phyloP scores from a whole-genome alignment of 2,329 filamentous ascomycete species.

The Colletotrichum ledebouriae region DNA sequence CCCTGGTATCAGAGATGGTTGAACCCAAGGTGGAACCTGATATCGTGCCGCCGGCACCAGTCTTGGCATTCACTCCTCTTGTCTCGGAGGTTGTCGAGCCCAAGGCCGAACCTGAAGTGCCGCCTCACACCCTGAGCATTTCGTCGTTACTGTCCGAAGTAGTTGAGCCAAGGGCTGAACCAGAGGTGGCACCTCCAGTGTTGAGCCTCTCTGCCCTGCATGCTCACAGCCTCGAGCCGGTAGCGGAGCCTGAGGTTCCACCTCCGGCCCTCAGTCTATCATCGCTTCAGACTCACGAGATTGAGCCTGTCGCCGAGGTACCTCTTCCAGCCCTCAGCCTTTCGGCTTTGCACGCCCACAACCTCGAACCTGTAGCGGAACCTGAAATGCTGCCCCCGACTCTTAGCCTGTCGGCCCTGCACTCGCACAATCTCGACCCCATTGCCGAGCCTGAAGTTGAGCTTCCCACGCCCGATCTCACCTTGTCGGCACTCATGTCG shows the following conservation, averaged over 20 bases:
- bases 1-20: slow-evolving; percentile 49
- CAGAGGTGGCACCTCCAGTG: slow-evolving; percentile 37
- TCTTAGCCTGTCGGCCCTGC: slow-evolving; percentile 53
- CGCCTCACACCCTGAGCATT: slow-evolving; percentile 51
- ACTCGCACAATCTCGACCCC: slow-evolving; percentile 47
- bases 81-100: slow-evolving; percentile 59
- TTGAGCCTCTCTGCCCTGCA: slow-evolving; percentile 43
- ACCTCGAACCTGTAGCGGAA: slow-evolving; percentile 47
- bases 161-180: slow-evolving; percentile 54
- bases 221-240: slow-evolving; percentile 37
- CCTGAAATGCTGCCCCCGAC: slow-evolving; percentile 43
- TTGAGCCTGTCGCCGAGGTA: slow-evolving; percentile 47
- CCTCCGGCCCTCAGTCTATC: slow-evolving; percentile 47
- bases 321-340: slow-evolving; percentile 44
- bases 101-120: slow-evolving; percentile 44
- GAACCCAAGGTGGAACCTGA: slow-evolving; percentile 52
- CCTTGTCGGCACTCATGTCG: slow-evolving; percentile 49
- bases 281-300: slow-evolving; percentile 48
- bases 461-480: slow-evolving; percentile 47
- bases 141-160: slow-evolving; percentile 54
- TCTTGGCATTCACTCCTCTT: slow-evolving; percentile 56
- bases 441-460: slow-evolving; percentile 49
- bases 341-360: slow-evolving; percentile 46
- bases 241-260: slow-evolving; percentile 47
- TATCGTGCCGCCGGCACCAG: slow-evolving; percentile 41